Percentiles rank a stretch among this genome's conserved stretches.
Evolutionary conservation across 192 early-diverging fungal genomes (phyloP).

Genomic region (Podila epigama): DNA sequence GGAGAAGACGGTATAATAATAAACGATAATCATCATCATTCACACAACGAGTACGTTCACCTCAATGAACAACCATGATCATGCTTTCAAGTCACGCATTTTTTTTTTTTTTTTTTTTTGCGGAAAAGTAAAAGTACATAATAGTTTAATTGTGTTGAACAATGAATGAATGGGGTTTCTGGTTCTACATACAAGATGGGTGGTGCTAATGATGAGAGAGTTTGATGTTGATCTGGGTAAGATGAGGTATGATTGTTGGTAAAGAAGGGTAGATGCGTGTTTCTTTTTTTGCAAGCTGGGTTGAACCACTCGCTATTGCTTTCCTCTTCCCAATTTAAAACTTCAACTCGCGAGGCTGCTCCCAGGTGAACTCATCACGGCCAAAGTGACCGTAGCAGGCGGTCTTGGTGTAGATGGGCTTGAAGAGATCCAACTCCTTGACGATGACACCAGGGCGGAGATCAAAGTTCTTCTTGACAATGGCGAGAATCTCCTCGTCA

Average conservation of each 20-base stretch:
- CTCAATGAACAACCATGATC: background rate
- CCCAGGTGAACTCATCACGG: conserved; percentile 72
- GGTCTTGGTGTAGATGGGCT: conserved; percentile 97
- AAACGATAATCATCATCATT: background rate
- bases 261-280: too few species aligned
- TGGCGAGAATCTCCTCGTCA: conserved; percentile 88
- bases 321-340: conserved; percentile 41
- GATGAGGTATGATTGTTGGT: conserved; percentile 1
- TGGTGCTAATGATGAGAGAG: background rate
- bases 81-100: background rate
- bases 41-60: background rate
- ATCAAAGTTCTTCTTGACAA: conserved; percentile 99
- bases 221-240: background rate
- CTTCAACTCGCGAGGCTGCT: conserved; percentile 50
- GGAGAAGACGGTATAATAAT: conserved; percentile 5
- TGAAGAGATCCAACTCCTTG: conserved; percentile 97
- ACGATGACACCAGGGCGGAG: conserved; percentile 98
- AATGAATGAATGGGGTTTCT: conserved; percentile 30
- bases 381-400: conserved; percentile 97
- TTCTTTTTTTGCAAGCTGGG: conserved; percentile 42
- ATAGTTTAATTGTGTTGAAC: conserved; percentile 52
- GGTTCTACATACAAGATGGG: conserved; percentile 41
- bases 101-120: background rate
- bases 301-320: conserved; percentile 49
- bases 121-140: conserved; percentile 48